These are phyloP conservation scores for Pseudopithomyces maydicus DNA, from an alignment of 2,329 filamentous ascomycete genomes.

Conservation along the genomic window DNA sequence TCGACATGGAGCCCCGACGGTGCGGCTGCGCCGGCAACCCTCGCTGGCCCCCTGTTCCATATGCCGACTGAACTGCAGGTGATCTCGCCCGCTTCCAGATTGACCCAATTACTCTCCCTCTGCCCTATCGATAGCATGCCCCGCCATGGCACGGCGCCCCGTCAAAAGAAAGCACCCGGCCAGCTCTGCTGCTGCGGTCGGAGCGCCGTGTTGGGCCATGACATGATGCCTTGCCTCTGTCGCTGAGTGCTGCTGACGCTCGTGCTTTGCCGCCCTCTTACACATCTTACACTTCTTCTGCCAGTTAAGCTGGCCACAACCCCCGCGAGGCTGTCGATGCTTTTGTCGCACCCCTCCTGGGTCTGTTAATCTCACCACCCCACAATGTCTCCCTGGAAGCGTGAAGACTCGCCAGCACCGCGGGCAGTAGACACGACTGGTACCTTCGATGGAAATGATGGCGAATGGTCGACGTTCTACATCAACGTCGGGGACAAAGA, in stretches of 20 bases:
- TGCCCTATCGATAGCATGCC: conserved; percentile 23
- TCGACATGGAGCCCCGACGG: conserved; percentile 20
- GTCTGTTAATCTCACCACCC: conserved; percentile 18
- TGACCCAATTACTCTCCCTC: conserved; percentile 1
- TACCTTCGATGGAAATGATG: conserved; percentile 47
- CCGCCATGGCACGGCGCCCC: conserved; percentile 30
- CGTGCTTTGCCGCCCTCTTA: conserved; percentile 14
- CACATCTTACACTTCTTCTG: conserved; percentile 14
- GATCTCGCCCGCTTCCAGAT: conserved; percentile 8
- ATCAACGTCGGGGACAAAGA: conserved; percentile 43
- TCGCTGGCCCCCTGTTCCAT: conserved; percentile 17
- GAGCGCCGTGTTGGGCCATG: conserved; percentile 14
- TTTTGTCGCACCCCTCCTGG: conserved; percentile 17
- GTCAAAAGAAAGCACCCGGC: conserved; percentile 24
- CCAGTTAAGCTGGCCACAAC: conserved; percentile 18
- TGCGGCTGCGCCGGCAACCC: conserved; percentile 17
- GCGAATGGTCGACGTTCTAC: conserved; percentile 49
- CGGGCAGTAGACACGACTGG: conserved; percentile 24
- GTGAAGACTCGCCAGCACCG: conserved; percentile 24
- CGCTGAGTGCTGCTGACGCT: conserved; percentile 21
- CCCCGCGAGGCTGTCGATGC: conserved; percentile 21
- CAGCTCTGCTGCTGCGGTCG: conserved; percentile 16
- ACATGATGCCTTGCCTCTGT: conserved; percentile 14
- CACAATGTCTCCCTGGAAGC: conserved; percentile 30
- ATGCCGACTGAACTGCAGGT: conserved; percentile 17